These are phyloP conservation scores for Neofusicoccum sp. DNA, from an alignment of 2,329 filamentous ascomycete species.

Conservation along the genomic window DNA sequence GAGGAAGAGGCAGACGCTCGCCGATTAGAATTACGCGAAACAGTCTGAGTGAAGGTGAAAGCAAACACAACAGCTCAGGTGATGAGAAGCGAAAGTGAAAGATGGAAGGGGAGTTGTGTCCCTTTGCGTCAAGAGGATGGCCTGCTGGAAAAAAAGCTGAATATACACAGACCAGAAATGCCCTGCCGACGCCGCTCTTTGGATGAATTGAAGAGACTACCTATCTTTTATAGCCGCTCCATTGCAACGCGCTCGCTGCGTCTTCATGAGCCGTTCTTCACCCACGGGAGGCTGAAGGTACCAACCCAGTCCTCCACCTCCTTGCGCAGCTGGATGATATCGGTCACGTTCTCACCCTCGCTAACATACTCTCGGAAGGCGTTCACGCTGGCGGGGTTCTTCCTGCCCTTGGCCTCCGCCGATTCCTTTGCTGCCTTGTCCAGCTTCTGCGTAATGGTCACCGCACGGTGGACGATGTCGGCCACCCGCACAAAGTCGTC, in stretches of 20 bases:
- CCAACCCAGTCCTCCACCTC: constrained; percentile 44
- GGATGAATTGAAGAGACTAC: neutral
- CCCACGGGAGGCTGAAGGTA: constrained; percentile 42
- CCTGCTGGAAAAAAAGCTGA: neutral
- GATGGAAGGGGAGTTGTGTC: too few species aligned
- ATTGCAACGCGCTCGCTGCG: neutral
- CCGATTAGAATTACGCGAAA: too few species aligned
- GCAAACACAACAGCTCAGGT: too few species aligned
- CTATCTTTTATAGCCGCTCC: neutral
- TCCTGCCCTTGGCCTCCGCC: constrained; percentile 36
- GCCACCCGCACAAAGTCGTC: constrained; percentile 77
- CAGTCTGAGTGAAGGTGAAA: too few species aligned
- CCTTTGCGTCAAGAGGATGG: too few species aligned
- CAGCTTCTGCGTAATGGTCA: constrained; percentile 41
- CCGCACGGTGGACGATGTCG: constrained; percentile 42
- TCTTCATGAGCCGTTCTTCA: constrained; percentile 21
- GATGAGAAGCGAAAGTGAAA: too few species aligned
- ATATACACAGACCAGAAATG: neutral
- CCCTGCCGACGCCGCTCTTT: neutral
- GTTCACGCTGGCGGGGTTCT: constrained; percentile 39
- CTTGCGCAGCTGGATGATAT: constrained; percentile 40
- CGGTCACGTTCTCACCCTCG: constrained; percentile 41
- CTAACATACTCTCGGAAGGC: constrained; percentile 43
- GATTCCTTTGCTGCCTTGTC: constrained; percentile 41
- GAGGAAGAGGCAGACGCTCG: too few species aligned